Conservation (phyloP, 2,329 filamentous ascomycete genomes). For the Xylaria sp. region DNA sequence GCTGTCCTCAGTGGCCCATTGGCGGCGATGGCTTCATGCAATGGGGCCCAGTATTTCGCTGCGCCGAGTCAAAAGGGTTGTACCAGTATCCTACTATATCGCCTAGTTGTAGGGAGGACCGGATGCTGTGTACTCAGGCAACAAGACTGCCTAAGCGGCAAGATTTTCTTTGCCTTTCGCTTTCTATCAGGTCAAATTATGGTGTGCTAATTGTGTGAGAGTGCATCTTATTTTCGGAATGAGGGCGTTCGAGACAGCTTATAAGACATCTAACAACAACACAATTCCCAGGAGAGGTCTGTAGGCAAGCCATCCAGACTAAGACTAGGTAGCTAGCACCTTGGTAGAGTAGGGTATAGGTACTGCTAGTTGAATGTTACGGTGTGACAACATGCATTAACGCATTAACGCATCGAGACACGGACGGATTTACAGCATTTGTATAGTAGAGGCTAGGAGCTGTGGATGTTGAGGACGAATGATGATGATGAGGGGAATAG, state of each 20-base stretch:
- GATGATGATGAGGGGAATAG: background rate
- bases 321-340: too few relatives aligned
- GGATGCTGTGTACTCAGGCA: too few relatives aligned
- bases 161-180: background rate
- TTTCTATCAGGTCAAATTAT: too few relatives aligned
- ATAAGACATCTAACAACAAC: too few relatives aligned
- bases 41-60: background rate
- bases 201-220: too few relatives aligned
- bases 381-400: background rate
- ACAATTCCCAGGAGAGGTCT: too few relatives aligned
- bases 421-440: too few relatives aligned
- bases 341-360: background rate
- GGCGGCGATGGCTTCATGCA: slow-evolving; percentile 1
- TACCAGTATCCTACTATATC: background rate
- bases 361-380: background rate
- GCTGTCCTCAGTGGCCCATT: slow-evolving; percentile 7
- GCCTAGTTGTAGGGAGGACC: background rate
- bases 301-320: too few relatives aligned
- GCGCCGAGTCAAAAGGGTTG: background rate
- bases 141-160: too few relatives aligned
- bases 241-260: too few relatives aligned
- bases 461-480: background rate
- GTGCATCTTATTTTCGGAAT: too few relatives aligned
- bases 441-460: background rate
- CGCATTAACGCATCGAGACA: background rate